phyloP scores from a whole-genome alignment of 352 stramenopile species.

The Pythium utonaiense region DNA sequence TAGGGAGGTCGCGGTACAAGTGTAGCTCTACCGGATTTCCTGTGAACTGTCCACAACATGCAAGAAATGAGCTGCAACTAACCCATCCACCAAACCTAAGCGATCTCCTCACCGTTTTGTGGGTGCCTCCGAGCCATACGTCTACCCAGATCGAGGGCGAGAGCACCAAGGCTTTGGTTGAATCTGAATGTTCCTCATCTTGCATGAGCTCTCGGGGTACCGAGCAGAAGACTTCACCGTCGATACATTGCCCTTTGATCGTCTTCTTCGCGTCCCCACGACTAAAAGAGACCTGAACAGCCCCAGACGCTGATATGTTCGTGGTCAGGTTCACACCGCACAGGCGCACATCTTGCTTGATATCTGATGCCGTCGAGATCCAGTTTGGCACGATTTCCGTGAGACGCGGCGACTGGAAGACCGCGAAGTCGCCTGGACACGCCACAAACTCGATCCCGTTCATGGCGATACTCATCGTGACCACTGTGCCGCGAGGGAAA shows the following conservation, averaged over 20 bases:
- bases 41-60: constrained; percentile 40
- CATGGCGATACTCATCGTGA: constrained; percentile 50
- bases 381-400: constrained; percentile 51
- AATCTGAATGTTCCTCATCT: neutral
- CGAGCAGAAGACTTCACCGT: constrained; percentile 23
- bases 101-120: constrained; percentile 37
- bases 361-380: constrained; percentile 33
- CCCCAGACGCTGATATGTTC: constrained; percentile 2
- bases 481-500: constrained; percentile 46
- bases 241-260: constrained; percentile 21
- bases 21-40: constrained; percentile 41
- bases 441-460: constrained; percentile 66
- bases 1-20: constrained; percentile 48
- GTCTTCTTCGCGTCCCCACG: constrained; percentile 13
- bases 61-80: neutral
- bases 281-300: constrained; percentile 45
- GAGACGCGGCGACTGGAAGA: constrained; percentile 61
- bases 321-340: constrained; percentile 60
- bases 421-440: constrained; percentile 39
- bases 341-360: constrained; percentile 24
- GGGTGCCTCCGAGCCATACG: constrained; percentile 53
- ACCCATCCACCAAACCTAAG: neutral
- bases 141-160: constrained; percentile 46
- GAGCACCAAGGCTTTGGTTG: neutral
- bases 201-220: constrained; percentile 8